Conservation (phyloP, 805 yeast species). For the Candida bentonensis region DNA sequence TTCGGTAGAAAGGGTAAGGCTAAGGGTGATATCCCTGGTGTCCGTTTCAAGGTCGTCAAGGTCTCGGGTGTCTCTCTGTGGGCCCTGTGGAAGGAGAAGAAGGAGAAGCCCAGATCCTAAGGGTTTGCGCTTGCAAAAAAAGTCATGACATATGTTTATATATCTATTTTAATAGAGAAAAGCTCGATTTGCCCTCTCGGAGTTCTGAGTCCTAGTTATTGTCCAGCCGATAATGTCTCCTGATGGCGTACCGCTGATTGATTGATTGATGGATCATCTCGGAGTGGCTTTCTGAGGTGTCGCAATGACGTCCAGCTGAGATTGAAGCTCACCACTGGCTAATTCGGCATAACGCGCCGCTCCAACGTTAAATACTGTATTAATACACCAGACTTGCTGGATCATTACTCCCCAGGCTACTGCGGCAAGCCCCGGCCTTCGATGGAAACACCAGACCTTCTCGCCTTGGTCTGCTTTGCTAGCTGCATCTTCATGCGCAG, state of each 20-base stretch:
- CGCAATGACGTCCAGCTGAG: neutral
- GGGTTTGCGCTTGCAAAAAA: constrained; percentile 4
- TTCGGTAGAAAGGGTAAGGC: constrained; percentile 99
- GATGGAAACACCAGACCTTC: constrained; percentile 64
- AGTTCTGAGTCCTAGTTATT: no score
- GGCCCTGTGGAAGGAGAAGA: constrained; percentile 99
- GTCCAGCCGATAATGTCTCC: no score
- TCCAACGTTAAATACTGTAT: neutral
- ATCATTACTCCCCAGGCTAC: no score
- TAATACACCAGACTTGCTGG: no score
- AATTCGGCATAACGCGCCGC: neutral
- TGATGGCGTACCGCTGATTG: no score
- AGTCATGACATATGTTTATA: constrained; percentile 3
- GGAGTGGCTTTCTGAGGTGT: neutral
- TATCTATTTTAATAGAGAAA: neutral
- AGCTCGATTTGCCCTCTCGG: no score
- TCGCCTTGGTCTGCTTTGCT: constrained; percentile 26
- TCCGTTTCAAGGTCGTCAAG: constrained; percentile 99
- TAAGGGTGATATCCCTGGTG: constrained; percentile 99
- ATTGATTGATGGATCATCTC: no score
- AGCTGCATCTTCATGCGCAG: constrained; percentile 55
- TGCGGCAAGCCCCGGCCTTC: constrained; percentile 41
- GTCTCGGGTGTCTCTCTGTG: constrained; percentile 99
- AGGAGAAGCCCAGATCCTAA: constrained; percentile 99
- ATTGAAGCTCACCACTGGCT: neutral